Evolutionary conservation across 1,284 basidiomycete species (phyloP), one percentile per base, ranked within the genome.

Genomic region (Schizopora paradoxa): DNA sequence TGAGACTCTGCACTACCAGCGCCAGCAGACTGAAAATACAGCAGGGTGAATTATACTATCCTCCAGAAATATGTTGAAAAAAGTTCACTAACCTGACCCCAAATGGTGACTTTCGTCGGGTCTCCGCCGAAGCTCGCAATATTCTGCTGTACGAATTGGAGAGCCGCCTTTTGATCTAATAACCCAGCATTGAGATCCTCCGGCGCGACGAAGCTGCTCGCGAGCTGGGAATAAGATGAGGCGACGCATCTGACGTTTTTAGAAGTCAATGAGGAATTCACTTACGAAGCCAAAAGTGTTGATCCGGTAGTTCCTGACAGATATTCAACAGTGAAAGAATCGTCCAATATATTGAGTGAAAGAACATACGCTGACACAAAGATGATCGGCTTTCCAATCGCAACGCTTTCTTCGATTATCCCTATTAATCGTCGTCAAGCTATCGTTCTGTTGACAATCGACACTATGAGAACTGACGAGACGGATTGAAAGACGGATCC

Each of bases 101-200:
- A 78, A 22, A 79, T 74, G 8, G 77, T 78, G 16, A 79, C 62
- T 63, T 79, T 80, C 31, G 58, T 52, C 13, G 74, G 70, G 58
- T 85, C 78, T 0, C 84, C 84, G 2, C 82, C 82, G 54, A 87
- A 86, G 0, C 64, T 63, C 0, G 64, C 66, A 25, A 86, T 75
- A 50, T 86, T 82, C 8, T 76, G 57, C 48, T 79, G 74, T 2
- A 86, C 56, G 61, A 82, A 87, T 13, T 62, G 52, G 1, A 86
- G 61, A 0, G 78, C 78, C 13, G 69, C 63, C 5, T 70, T 66
- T 50, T 84, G 77, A 56, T 86, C 82, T 29, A 66, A 64, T 5
- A 80, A 60, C 4, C 78, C 78, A 2, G 66, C 70, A 45, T 80
- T 77, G 7, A 80, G 62, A 53, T 79, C 76, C 53, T 73, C 57